Conservation (phyloP, 225 moss, liverwort and hornwort genomes). For the Asterella californica region DNA sequence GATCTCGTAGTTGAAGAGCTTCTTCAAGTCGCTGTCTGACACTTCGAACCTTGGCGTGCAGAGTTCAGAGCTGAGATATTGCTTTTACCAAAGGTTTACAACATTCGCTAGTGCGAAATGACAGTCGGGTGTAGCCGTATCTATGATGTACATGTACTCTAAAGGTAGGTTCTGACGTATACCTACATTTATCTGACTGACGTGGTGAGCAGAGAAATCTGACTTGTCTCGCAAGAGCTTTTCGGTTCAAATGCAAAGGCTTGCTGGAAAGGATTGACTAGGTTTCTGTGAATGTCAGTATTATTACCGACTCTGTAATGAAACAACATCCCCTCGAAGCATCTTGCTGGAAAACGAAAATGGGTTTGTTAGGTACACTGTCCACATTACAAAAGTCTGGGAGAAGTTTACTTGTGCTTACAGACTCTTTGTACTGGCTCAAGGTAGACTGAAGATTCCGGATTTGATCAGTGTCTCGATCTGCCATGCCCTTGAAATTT, state of each 20-base stretch:
- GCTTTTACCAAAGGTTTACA: not conserved
- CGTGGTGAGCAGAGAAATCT: not conserved
- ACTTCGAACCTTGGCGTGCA: constrained; percentile 44
- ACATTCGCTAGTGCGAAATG: not conserved
- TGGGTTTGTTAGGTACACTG: not conserved
- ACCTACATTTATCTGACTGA: not conserved
- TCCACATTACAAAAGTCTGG: not conserved
- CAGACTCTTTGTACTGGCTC: constrained; percentile 49
- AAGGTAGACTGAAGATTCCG: constrained; percentile 38
- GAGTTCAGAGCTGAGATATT: constrained; percentile 7
- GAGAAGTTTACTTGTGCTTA: constrained; percentile 12
- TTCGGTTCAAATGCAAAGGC: not conserved
- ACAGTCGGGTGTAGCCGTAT: not conserved
- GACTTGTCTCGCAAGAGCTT: not conserved
- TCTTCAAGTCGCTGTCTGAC: constrained; percentile 56
- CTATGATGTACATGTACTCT: not conserved
- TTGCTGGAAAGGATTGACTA: not conserved
- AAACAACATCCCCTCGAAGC: not conserved
- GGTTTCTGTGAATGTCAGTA: not conserved
- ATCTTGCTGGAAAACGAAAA: not conserved
- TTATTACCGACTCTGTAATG: too few relatives aligned
- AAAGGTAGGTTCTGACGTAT: not conserved
- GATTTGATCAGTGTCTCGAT: constrained; percentile 36
- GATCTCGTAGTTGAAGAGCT: constrained; percentile 48
- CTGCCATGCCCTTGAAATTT: constrained; percentile 30